Percentiles rank a stretch among this genome's conserved stretches.
Evolutionary conservation across 768 basidiomycete species (phyloP).

Genomic region (Lentinus brumalis): DNA sequence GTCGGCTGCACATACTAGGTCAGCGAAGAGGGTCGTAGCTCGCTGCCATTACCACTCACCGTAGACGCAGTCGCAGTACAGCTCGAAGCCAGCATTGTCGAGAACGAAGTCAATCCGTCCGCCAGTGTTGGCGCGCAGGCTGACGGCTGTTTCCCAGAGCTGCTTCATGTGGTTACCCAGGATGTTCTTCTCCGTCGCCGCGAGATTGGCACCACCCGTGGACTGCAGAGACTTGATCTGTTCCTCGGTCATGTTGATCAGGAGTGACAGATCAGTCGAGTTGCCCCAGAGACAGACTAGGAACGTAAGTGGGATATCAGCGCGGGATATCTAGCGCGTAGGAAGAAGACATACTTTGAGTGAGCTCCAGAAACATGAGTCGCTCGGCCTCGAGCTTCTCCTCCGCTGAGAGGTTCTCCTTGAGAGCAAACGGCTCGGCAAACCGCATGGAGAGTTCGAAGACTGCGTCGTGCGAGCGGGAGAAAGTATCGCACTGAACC

Average conservation of each 20-base stretch:
- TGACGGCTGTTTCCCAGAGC: conserved; percentile 76
- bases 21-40: not conserved
- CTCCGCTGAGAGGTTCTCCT: conserved; percentile 50
- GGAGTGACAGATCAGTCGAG: conserved; percentile 90
- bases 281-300: conserved; percentile 95
- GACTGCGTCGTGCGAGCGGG: conserved; percentile 87
- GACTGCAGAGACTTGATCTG: conserved; percentile 97
- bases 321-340: too few species aligned
- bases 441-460: conserved; percentile 94
- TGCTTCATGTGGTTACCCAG: conserved; percentile 78
- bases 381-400: conserved; percentile 73
- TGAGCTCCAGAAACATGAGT: conserved; percentile 89
- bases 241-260: conserved; percentile 98
- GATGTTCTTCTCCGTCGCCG: conserved; percentile 95
- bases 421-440: conserved; percentile 75
- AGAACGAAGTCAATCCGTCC: conserved; percentile 65
- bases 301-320: not conserved
- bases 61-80: conserved; percentile 87
- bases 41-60: conserved; percentile 44
- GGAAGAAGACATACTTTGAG: conserved; percentile 62
- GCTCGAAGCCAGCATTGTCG: conserved; percentile 86
- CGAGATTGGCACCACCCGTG: conserved; percentile 93
- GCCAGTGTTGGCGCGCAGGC: conserved; percentile 41
- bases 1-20: conserved; percentile 60
- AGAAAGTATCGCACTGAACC: conserved; percentile 87